Percentiles rank a stretch among this genome's conserved stretches.
phyloP scores from a whole-genome alignment of 441 rosid genomes.

The Metrosideros polymorpha region DNA sequence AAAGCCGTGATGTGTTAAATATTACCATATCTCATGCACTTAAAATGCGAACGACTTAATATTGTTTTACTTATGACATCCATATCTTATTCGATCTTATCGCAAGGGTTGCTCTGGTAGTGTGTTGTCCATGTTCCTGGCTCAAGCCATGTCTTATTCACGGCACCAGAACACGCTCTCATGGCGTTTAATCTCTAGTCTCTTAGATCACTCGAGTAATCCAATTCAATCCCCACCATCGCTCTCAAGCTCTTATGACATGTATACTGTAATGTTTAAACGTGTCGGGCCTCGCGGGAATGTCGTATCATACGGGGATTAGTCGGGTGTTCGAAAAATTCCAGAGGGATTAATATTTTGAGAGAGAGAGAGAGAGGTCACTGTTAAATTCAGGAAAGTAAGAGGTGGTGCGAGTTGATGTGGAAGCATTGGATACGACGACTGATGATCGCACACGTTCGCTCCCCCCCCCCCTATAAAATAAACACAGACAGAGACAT shows the following conservation, averaged over 20 bases:
- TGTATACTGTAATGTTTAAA: neutral
- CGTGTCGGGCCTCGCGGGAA: neutral
- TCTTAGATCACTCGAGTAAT: neutral
- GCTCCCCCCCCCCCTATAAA: neutral
- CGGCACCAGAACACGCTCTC: neutral
- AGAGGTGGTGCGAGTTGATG: too few relatives aligned
- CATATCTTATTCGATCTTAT: neutral
- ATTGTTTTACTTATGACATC: neutral
- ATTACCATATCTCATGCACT: neutral
- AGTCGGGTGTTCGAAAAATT: neutral
- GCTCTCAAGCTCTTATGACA: neutral
- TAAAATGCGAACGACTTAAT: neutral
- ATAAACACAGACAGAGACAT: neutral
- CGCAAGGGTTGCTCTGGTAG: neutral
- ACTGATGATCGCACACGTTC: neutral
- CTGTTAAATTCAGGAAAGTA: neutral
- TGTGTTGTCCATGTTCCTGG: neutral
- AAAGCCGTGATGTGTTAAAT: neutral
- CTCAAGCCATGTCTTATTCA: neutral
- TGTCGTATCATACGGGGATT: neutral
- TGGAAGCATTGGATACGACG: neutral
- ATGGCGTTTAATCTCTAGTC: neutral
- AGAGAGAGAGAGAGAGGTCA: neutral
- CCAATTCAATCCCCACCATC: neutral
- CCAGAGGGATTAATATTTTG: neutral